Base-by-base conservation (phyloP, 305 asterid species). In the Plantago coronopus region DNA sequence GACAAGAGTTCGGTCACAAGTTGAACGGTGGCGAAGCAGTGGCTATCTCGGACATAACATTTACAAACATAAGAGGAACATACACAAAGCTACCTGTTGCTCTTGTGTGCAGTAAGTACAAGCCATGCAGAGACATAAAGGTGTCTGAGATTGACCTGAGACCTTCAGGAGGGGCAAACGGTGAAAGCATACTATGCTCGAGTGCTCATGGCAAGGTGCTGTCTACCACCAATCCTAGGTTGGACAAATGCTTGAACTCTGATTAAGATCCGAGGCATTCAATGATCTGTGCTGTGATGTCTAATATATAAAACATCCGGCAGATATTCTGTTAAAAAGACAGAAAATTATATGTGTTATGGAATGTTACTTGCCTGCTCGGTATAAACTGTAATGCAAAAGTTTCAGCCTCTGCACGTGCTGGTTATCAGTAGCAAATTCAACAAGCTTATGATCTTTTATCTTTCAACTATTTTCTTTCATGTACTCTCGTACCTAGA, bases 151-250 rank as follows among this genome's bases (percentile, higher is more conserved):
- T 70, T 2, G 4, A 67, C 22, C 50, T 59, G 27, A n/a, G 9
- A 3, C 61, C 68, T 6, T 37, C 59, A 13, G 2, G 4, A 2
- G 18, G 19, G 18, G 16, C 11, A 0, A 17, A 3, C 23, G 20
- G 31, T 16, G 8, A 0, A 7, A 19, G 5, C 3, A 7, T 12
- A 5, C 63, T 4, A 1, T 61, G 79, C 31, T 3, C 23, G 0
- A 38, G 63, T 43, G 79, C 67, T 38, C 63, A 18, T 7, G 76
- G 75, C 14, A 7, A 14, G 21, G 58, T 74, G 18, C 46, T 43
- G 6, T 43, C 66, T 4, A 0, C 1, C 15, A 62, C 67, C 12
- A 42, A 54, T 22, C 75, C 73, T 7, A 29, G 70, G 1, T 47
- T 74, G 17, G 15, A 40, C 3, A 10, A 48, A n/a, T 73, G 78